These are phyloP conservation scores for Aureobasidium sp. DNA, from an alignment of 2,329 filamentous ascomycete species.

Conservation along the genomic window DNA sequence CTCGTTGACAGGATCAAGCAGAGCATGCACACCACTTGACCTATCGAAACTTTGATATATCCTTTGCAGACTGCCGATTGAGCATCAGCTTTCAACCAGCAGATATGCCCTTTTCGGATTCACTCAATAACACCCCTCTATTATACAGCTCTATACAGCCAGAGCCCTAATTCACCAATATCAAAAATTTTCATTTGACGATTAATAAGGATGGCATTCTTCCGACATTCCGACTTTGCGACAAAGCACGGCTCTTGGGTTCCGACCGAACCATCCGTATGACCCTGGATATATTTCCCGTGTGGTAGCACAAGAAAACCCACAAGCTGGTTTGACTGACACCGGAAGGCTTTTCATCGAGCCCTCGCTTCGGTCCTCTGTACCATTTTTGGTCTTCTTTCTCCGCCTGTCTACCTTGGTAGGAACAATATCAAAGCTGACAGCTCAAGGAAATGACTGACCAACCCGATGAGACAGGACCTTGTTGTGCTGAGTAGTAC, in stretches of 20 bases:
- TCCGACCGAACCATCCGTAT: neutral
- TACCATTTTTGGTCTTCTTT: neutral
- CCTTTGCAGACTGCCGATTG: neutral
- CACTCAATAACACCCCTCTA: neutral
- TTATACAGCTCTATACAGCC: neutral
- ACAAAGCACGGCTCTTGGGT: neutral
- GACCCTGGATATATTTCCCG: neutral
- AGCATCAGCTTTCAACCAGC: neutral
- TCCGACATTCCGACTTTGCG: neutral
- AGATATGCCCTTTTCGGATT: neutral
- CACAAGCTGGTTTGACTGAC: neutral
- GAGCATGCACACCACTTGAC: neutral
- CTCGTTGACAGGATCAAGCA: neutral
- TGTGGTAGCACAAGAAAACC: neutral
- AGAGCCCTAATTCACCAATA: neutral
- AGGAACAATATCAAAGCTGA: neutral
- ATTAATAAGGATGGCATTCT: neutral
- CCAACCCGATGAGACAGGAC: neutral
- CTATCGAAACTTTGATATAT: neutral
- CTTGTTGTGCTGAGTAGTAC: neutral
- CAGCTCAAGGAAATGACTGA: neutral
- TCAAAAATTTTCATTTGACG: too few relatives aligned
- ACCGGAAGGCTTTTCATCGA: neutral
- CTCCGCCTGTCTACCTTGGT: neutral
- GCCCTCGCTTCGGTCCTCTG: neutral